These are phyloP conservation scores for Rhizopus stolonifer DNA, from an alignment of 371 early-diverging fungal species.

Conservation along the genomic window DNA sequence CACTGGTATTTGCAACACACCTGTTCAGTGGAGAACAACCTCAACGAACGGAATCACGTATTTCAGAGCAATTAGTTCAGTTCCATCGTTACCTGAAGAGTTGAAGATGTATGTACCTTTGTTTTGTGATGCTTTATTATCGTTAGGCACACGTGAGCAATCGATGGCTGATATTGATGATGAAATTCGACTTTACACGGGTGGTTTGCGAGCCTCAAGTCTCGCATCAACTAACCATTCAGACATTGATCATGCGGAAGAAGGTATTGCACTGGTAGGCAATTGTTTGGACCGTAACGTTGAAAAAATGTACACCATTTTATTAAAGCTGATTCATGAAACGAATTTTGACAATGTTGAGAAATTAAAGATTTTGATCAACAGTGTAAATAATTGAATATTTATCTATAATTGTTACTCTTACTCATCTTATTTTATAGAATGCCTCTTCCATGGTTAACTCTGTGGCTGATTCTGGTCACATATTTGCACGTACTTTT, in stretches of 20 bases:
- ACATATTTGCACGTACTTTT: constrained; percentile 77
- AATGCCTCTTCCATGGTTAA: constrained; percentile 74
- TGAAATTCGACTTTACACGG: constrained; percentile 81
- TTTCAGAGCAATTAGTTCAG: constrained; percentile 66
- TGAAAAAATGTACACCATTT: constrained; percentile 70
- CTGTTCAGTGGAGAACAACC: constrained; percentile 79
- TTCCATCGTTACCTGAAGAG: constrained; percentile 63
- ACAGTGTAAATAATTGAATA: constrained; percentile 47
- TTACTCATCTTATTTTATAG: constrained; percentile 20
- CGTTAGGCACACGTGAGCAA: constrained; percentile 77
- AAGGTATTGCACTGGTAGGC: constrained; percentile 57
- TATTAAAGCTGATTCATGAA: constrained; percentile 67
- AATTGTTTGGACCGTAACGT: constrained; percentile 80
- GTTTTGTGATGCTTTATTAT: constrained; percentile 78
- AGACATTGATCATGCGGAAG: constrained; percentile 54
- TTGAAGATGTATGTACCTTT: constrained; percentile 76
- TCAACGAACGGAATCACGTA: constrained; percentile 95
- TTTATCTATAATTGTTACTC: neutral
- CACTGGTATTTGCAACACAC: constrained; percentile 54
- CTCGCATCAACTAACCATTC: constrained; percentile 68
- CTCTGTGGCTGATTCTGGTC: constrained; percentile 84
- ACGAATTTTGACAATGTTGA: constrained; percentile 78
- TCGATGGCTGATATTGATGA: constrained; percentile 87
- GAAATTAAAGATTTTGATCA: constrained; percentile 73
- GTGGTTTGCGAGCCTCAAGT: constrained; percentile 77